Percentiles rank a stretch among this genome's conserved stretches.
These are phyloP conservation scores for Zoysia japonica DNA, from an alignment of 176 grass and related monocot species.

Conservation along the genomic window DNA sequence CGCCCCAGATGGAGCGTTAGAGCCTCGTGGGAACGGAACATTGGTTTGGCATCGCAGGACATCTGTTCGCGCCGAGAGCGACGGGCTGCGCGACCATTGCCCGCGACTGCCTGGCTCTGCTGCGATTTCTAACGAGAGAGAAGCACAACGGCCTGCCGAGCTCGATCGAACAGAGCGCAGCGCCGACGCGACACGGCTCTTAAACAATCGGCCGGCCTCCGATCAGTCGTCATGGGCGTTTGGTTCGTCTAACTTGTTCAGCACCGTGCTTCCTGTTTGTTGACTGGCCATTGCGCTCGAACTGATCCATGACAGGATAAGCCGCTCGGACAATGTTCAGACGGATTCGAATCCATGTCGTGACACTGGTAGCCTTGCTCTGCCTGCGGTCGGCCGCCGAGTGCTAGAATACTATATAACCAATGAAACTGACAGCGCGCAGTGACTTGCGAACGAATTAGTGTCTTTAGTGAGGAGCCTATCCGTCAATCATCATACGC, in stretches of 20 bases:
- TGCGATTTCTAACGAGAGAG: slow-evolving; percentile 9
- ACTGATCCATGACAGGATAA: slow-evolving; percentile 5
- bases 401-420: not conserved
- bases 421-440: not conserved
- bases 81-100: not conserved
- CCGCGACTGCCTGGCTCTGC: not conserved
- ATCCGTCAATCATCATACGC: slow-evolving; percentile 20
- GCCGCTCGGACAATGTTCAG: slow-evolving; percentile 31
- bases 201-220: slow-evolving; percentile 47
- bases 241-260: not conserved
- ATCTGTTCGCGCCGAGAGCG: not conserved
- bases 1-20: not conserved
- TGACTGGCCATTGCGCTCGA: not conserved
- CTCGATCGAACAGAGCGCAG: not conserved
- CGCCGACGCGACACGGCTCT: slow-evolving; percentile 7
- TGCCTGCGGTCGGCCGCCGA: not conserved
- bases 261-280: not conserved
- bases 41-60: not conserved
- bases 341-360: slow-evolving; percentile 15
- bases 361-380: slow-evolving; percentile 28
- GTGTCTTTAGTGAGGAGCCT: not conserved
- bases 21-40: not conserved
- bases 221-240: not conserved
- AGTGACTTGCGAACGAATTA: slow-evolving; percentile 12
- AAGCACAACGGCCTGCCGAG: slow-evolving; percentile 6